A percentile compares a stretch with the other conserved stretches of the same genome.
Evolutionary conservation across 768 basidiomycete species (phyloP).

Genomic region (Rossbeevera mucosa): DNA sequence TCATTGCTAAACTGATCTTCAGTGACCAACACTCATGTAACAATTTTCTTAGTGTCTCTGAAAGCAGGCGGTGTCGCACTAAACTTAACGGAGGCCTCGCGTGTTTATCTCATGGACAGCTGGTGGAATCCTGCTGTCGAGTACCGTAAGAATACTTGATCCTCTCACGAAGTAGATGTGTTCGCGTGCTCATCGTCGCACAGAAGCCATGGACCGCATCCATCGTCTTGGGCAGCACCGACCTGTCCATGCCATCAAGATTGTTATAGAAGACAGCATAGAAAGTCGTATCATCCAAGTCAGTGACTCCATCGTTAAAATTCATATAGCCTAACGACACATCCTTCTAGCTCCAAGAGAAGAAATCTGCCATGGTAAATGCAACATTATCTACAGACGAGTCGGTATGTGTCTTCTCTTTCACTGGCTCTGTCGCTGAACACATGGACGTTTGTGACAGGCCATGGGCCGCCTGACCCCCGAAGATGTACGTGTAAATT

Average conservation of each 20-base stretch:
- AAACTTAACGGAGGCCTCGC: conserved; percentile 86
- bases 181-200: conserved; percentile 3
- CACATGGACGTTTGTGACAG: conserved; percentile 28
- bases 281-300: conserved; percentile 92
- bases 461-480: conserved; percentile 94
- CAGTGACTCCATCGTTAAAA: conserved; percentile 7
- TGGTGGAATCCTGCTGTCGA: conserved; percentile 99
- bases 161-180: background rate
- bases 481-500: conserved; percentile 52
- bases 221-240: conserved; percentile 94
- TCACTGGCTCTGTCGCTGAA: conserved; percentile 7
- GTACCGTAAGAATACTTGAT: conserved; percentile 54
- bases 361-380: conserved; percentile 94
- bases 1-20: background rate
- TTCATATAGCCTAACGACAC: background rate
- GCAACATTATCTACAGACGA: conserved; percentile 81
- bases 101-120: conserved; percentile 94
- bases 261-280: conserved; percentile 94
- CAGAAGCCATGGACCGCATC: conserved; percentile 97
- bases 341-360: conserved; percentile 75
- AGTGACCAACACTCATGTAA: conserved; percentile 93
- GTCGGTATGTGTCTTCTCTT: conserved; percentile 43
- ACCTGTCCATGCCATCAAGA: conserved; percentile 89
- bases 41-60: conserved; percentile 94
- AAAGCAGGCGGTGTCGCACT: conserved; percentile 95